Base-by-base conservation (phyloP, 2,329 filamentous ascomycete species). In the Stachybotrys elegans region DNA sequence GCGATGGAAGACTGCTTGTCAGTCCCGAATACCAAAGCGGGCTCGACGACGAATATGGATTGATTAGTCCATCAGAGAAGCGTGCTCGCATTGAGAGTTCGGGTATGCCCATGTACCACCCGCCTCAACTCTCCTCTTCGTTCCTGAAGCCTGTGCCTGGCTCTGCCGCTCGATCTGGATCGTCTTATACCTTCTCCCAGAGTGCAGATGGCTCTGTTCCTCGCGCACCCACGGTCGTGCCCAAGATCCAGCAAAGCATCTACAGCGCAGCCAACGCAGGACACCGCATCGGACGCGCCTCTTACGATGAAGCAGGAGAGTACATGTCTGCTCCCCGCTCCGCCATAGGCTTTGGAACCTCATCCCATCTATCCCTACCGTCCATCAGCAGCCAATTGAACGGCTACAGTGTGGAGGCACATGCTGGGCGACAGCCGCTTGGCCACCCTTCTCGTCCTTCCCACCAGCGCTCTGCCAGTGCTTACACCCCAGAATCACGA, bases 391-490 rank as follows among this genome's bases (percentile, higher is more conserved):
- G n/a, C n/a, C n/a, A n/a, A n/a, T n/a, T n/a, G n/a, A n/a, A n/a
- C n/a, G n/a, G n/a, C n/a, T n/a, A n/a, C n/a, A n/a, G n/a, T n/a
- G n/a, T n/a, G n/a, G n/a, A n/a, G n/a, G n/a, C n/a, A n/a, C n/a
- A n/a, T n/a, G n/a, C n/a, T n/a, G n/a, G n/a, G n/a, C n/a, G n/a
- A n/a, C n/a, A n/a, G n/a, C n/a, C n/a, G n/a, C n/a, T n/a, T n/a
- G n/a, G n/a, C n/a, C n/a, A n/a, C 14, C 23, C 31, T 14, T 22
- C 27, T 16, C 54, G 51, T n/a, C 49, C 46, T 17, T 46, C 45
- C 35, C 57, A 57, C 38, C 51, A 55, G 42, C 48, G 54, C 17
- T 57, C 53, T 20, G 46, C 51, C 17, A 58, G 55, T 27, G 52
- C 51, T 4, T 54, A 48, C 32, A 48, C 48, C 3, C 47, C 48